Evolutionary conservation across 495 filamentous ascomycete species (phyloP).

Genomic region (Cercophora sp.): DNA sequence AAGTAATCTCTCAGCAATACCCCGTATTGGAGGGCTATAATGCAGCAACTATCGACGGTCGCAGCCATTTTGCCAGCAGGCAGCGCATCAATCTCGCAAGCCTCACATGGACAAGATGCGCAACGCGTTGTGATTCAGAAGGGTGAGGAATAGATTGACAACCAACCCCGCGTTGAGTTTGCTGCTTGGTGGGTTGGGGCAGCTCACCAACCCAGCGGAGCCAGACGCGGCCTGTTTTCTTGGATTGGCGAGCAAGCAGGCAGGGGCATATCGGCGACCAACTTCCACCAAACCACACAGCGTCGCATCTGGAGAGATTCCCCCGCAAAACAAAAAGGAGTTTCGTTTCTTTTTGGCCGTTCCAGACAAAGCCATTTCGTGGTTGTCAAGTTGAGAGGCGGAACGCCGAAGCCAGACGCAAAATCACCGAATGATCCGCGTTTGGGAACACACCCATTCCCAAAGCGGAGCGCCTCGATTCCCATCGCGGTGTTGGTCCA

Average conservation of each 20-base stretch:
- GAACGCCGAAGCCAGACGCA: not conserved
- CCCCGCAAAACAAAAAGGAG: no score
- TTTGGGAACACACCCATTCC: not conserved
- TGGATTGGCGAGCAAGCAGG: not conserved
- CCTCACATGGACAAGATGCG: slow-evolving; percentile 5
- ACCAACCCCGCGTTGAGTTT: not conserved
- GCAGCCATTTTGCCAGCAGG: not conserved
- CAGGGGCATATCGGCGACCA: not conserved
- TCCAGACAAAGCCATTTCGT: no score
- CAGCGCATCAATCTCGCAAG: not conserved
- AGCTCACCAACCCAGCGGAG: not conserved
- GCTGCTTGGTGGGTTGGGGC: slow-evolving; percentile 7
- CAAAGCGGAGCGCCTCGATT: not conserved
- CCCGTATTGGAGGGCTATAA: no score
- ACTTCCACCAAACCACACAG: not conserved
- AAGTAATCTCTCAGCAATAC: no score
- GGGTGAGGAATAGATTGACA: slow-evolving; percentile 11
- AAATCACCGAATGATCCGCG: slow-evolving; percentile 11
- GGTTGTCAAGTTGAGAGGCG: no score
- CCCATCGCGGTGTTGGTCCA: no score
- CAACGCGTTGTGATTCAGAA: slow-evolving; percentile 14
- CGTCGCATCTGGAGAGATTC: slow-evolving; percentile 1
- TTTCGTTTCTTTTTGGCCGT: no score
- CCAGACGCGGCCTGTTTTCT: not conserved
- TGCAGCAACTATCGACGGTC: no score